Evolutionary conservation across 2,329 filamentous ascomycete genomes (phyloP).

Genomic region (Parascedosporium putredinis): DNA sequence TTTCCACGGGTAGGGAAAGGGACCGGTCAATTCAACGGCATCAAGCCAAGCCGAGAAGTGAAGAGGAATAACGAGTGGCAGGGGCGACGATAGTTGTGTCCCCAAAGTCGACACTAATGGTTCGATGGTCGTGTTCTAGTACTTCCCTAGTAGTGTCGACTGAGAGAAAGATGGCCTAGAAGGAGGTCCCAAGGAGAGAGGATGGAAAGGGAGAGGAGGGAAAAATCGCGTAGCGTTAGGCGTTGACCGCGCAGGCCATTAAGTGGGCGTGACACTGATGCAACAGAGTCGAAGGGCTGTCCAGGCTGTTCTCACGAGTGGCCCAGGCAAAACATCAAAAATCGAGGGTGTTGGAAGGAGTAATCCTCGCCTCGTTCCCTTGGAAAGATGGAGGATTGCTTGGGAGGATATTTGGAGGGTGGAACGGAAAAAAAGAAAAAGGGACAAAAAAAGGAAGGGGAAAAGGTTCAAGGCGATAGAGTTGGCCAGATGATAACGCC

Average conservation of each 20-base stretch:
- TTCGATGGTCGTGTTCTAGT: neutral
- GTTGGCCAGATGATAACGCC: conserved; percentile 2
- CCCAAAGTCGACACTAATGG: neutral
- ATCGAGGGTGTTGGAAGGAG: neutral
- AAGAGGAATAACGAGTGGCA: conserved; percentile 9
- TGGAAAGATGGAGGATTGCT: neutral
- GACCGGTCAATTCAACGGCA: conserved; percentile 2
- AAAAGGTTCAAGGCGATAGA: neutral
- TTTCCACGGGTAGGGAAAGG: neutral
- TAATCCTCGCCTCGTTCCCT: no score
- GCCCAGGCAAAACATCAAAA: neutral
- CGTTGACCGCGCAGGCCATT: conserved; percentile 4
- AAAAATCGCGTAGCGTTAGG: conserved; percentile 1
- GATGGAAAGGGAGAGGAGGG: neutral
- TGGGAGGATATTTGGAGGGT: neutral
- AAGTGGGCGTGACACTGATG: neutral
- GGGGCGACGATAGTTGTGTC: neutral
- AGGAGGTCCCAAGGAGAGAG: neutral
- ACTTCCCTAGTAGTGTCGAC: neutral
- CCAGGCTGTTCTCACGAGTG: neutral
- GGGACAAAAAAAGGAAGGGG: neutral
- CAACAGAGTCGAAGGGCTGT: neutral
- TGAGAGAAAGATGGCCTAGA: no score
- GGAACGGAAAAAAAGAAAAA: neutral
- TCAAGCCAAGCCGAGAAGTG: neutral